A percentile compares a stretch with the other conserved stretches of the same genome.
phyloP scores from a whole-genome alignment of 306 rosid species.

The Fragaria vesca region DNA sequence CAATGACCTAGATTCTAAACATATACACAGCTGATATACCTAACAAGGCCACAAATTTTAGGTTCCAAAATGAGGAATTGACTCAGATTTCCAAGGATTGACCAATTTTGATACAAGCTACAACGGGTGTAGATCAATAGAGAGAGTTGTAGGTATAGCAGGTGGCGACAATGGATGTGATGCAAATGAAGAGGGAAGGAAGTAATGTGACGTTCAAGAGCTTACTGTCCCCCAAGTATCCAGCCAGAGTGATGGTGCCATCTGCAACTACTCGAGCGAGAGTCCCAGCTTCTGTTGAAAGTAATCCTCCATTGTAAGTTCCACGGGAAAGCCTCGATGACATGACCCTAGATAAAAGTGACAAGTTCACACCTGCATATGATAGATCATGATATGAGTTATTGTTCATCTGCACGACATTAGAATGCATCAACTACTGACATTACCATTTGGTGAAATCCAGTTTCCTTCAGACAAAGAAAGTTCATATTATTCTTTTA shows the following conservation, averaged over 20 bases:
- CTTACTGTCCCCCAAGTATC: conserved; percentile 64
- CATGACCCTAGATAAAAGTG: conserved; percentile 95
- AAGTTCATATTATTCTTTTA: background rate
- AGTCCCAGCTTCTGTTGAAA: conserved; percentile 97
- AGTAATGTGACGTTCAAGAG: conserved; percentile 78
- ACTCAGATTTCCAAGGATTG: background rate
- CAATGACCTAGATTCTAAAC: conserved; percentile 19
- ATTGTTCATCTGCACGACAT: background rate
- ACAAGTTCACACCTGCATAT: conserved; percentile 79
- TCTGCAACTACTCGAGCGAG: conserved; percentile 93
- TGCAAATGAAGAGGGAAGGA: conserved; percentile 80
- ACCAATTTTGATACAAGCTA: background rate
- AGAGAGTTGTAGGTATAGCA: conserved; percentile 89
- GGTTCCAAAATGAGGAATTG: background rate
- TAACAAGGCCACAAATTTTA: background rate
- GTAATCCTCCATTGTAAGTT: conserved; percentile 84
- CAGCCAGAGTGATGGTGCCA: conserved; percentile 81
- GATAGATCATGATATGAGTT: background rate
- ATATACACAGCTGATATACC: conserved; percentile 6
- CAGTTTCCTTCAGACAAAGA: background rate
- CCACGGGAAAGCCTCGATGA: conserved; percentile 97
- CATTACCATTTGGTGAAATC: background rate
- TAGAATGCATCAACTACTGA: background rate
- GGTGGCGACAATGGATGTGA: conserved; percentile 79
- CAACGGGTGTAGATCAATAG: conserved; percentile 34